Evolutionary conservation across 1,284 basidiomycete species (phyloP), one percentile per base, ranked within the genome.

Genomic region (Cryptococcus deneoformans): DNA sequence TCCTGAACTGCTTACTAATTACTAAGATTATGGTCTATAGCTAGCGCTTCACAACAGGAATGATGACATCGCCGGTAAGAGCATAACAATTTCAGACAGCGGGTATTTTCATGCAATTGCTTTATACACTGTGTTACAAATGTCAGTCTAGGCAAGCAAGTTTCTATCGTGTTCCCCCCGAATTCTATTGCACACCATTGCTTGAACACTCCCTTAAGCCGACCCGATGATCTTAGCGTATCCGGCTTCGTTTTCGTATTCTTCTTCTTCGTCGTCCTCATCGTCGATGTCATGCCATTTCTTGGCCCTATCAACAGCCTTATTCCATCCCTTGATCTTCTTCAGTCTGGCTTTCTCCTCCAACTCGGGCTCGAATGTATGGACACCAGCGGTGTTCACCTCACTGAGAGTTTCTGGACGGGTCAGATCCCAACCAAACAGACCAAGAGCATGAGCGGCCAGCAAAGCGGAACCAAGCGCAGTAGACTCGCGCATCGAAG

Each of bases 401-500:
- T 90, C 84, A 10, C 79, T 78, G n/a, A 99, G 82, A 29, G 93
- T 93, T 74, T 91, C 86, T 0, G 94, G 93, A 54, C 86, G 84
- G 60, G 80, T 82, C 56, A 98, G 78, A 75, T 98, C 87, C 96
- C 95, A 99, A n/a, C 93, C 95, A 68, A 90, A 95, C 35, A 98
- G 80, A 5, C 84, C 82, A 38, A 98, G 83, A 0, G 95, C 93
- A 44, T 89, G 85, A 12, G 90, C 96, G 12, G 96, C 95, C n/a
- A 97, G 84, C 44, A 99, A 80, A 16, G 96, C 96, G 8, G 92
- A 92, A n/a, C 95, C 95, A 43, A 99, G 82, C 5, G 96, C 95
- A 6, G 95, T 99, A 8, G 91, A 93, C 76, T 99, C 95, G 74
- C 94, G 82, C 95, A 99, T 99, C 70, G 92, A 87, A 12, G 95